Evolutionary conservation across 2,329 filamentous ascomycete species (phyloP), one percentile per base, ranked within the genome.

Genomic region (Penicillium brevicompactum): DNA sequence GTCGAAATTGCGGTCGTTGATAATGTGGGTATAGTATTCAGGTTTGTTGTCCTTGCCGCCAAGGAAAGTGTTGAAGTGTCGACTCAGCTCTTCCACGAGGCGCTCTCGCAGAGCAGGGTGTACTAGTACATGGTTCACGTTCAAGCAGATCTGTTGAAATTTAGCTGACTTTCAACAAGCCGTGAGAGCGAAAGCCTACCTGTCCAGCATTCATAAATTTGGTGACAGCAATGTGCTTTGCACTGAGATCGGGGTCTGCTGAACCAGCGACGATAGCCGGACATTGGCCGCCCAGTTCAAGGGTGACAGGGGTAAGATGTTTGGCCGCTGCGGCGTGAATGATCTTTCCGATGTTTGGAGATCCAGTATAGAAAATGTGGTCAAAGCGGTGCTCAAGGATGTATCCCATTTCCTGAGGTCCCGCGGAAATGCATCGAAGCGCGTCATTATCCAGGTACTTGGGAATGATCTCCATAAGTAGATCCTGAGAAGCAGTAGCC

Each of bases 361-460:
- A 76, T 0, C 78, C 78, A 0, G 77, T 80, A 60, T 76, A 80
- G 67, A 80, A 80, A 43, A 80, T 76, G 53, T 78, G 73, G 58
- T 79, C 68, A 56, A 74, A 80, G 48, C 69, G 71, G 8, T 69
- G 63, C 30, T 73, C 62, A 1, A 80, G 68, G 3, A 80, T 63
- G 7, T 66, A 42, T 4, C 61, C 56, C 40, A 72, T 80, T 57
- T 78, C 74, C 3, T 59, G 57, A 0, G 76, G 68, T 0, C 74
- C 76, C 2, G 70, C 76, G 1, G 72, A 68, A 24, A 72, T 60
- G 30, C 75, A 61, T 0, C 67, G 65, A 18, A 79, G 70, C 7
- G 76, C 75, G 4, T 55, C 53, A 2, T 56, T 59, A 57, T 81
- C 78, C 31, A 81, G 63, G 57, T 81, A 81, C 30, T 72, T 66